phyloP scores from a whole-genome alignment of 2,329 filamentous ascomycete species.

The Microthyrium microscopicum region DNA sequence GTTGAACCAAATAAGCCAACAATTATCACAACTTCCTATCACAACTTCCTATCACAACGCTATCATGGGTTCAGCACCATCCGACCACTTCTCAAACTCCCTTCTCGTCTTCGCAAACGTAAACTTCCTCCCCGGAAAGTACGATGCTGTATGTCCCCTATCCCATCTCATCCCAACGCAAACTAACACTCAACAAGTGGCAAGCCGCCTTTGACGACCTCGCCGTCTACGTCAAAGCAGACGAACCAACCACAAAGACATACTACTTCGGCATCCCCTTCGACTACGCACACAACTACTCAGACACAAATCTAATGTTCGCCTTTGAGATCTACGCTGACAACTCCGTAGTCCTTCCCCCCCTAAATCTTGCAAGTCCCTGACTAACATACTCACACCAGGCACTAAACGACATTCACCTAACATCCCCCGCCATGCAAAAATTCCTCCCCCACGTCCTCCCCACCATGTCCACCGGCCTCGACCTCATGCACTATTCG shows the following conservation, averaged over 20 bases:
- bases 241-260: slow-evolving; percentile 21
- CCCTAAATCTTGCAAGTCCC: background rate
- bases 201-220: slow-evolving; percentile 25
- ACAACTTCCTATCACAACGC: no score
- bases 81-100: no score
- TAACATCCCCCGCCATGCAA: slow-evolving; percentile 17
- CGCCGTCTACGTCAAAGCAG: slow-evolving; percentile 17
- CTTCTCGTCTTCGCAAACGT: slow-evolving; percentile 19
- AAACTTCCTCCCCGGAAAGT: slow-evolving; percentile 22
- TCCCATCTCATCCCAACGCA: background rate
- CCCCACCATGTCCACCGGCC: slow-evolving; percentile 16
- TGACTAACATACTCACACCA: slow-evolving; percentile 5
- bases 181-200: slow-evolving; percentile 16
- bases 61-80: no score
- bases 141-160: slow-evolving; percentile 15
- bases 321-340: slow-evolving; percentile 22
- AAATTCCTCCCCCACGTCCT: slow-evolving; percentile 15
- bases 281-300: slow-evolving; percentile 18
- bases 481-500: slow-evolving; percentile 20
- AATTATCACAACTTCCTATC: no score
- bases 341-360: slow-evolving; percentile 10
- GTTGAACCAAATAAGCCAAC: no score
- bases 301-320: slow-evolving; percentile 18
- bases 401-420: slow-evolving; percentile 19
- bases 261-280: slow-evolving; percentile 28